phyloP scores from a whole-genome alignment of 1,284 basidiomycete genomes.

The Ceratorhiza oryzae-sativae region DNA sequence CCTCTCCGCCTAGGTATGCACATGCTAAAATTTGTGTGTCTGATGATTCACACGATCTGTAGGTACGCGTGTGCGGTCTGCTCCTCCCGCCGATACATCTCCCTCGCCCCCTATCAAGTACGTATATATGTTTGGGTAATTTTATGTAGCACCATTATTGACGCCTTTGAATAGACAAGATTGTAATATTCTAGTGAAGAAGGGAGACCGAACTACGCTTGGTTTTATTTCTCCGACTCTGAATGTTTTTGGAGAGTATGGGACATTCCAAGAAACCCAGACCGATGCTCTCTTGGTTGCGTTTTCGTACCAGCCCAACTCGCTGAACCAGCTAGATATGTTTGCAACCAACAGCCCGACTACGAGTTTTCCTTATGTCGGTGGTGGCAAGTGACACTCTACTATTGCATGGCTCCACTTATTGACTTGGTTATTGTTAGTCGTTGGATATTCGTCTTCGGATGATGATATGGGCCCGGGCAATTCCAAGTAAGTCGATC shows the following conservation, averaged over 20 bases:
- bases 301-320: background rate
- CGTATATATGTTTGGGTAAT: background rate
- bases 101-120: slow-evolving; percentile 8
- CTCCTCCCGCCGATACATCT: slow-evolving; percentile 8
- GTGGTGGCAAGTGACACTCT: background rate
- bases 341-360: slow-evolving; percentile 3
- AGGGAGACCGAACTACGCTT: background rate
- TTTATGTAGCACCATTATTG: background rate
- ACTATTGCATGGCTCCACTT: background rate
- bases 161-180: background rate
- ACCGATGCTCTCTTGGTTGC: slow-evolving; percentile 1
- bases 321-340: background rate
- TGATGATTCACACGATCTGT: background rate
- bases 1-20: background rate
- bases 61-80: slow-evolving; percentile 11
- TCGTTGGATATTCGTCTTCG: background rate
- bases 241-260: slow-evolving; percentile 26
- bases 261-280: background rate
- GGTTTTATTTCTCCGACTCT: background rate
- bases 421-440: background rate
- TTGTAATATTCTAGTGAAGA: slow-evolving; percentile 24
- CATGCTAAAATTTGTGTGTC: background rate
- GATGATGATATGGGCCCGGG: background rate
- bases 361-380: background rate
- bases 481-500: background rate